These are phyloP conservation scores for Phytophthora foliorum DNA, from an alignment of 352 stramenopile species.

Conservation along the genomic window DNA sequence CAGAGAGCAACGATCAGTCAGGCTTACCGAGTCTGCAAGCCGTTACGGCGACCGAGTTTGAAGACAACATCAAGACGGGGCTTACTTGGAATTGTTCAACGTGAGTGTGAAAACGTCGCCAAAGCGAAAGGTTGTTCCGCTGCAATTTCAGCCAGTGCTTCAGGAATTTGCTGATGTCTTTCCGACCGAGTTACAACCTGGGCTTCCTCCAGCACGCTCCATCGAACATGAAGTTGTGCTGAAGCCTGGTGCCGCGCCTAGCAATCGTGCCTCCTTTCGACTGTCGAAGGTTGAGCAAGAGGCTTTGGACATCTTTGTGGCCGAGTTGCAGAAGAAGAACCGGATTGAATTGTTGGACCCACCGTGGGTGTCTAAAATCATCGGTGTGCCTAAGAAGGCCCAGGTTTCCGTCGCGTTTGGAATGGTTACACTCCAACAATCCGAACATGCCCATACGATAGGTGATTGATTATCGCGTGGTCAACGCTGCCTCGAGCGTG, in stretches of 20 bases:
- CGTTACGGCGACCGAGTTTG: no score
- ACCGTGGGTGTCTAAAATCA: background rate
- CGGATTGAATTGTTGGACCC: conserved; percentile 2
- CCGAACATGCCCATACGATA: background rate
- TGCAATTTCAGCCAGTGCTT: background rate
- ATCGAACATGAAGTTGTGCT: conserved; percentile 3
- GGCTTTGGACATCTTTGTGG: conserved; percentile 1
- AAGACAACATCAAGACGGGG: no score
- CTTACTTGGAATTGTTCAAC: no score
- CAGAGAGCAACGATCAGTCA: no score
- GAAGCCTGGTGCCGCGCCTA: background rate
- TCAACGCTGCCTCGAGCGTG: background rate
- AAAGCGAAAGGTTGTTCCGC: no score
- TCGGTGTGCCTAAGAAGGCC: background rate
- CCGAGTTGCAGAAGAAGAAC: conserved; percentile 5
- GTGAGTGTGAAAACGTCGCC: no score
- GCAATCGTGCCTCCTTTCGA: background rate
- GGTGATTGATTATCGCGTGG: background rate
- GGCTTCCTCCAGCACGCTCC: background rate
- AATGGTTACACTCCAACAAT: background rate
- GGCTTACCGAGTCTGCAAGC: no score
- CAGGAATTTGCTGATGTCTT: conserved; percentile 1
- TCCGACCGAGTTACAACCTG: background rate
- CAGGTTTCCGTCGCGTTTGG: background rate
- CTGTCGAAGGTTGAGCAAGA: conserved; percentile 2